Percentiles rank a stretch among this genome's conserved stretches.
phyloP scores from a whole-genome alignment of 345 rosid species.

The Passiflora organensis region DNA sequence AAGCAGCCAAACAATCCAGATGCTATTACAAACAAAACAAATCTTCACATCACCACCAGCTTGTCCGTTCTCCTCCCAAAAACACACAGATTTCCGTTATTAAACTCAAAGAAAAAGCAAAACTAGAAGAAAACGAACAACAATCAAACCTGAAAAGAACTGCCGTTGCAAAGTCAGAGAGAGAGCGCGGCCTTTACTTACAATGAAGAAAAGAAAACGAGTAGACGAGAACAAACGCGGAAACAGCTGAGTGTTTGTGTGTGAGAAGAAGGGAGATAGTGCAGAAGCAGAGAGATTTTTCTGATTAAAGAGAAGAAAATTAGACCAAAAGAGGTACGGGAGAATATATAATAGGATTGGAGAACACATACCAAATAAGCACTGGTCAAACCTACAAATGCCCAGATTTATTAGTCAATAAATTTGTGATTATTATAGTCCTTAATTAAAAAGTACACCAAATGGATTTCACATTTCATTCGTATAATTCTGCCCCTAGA shows the following conservation, averaged over 20 bases:
- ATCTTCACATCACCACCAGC: not conserved
- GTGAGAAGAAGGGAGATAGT: no score
- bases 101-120: not conserved
- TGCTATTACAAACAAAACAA: not conserved
- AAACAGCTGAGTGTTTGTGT: slow-evolving; percentile 9
- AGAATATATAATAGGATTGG: not conserved
- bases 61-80: no score
- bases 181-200: slow-evolving; percentile 6
- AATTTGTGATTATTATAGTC: slow-evolving; percentile 10
- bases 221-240: not conserved
- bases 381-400: slow-evolving; percentile 74
- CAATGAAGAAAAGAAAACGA: slow-evolving; percentile 4
- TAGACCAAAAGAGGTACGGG: no score
- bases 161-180: slow-evolving; percentile 13
- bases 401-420: slow-evolving; percentile 34
- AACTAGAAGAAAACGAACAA: not conserved
- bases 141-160: slow-evolving; percentile 29
- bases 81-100: no score
- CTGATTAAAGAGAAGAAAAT: no score
- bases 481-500: slow-evolving; percentile 26
- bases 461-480: not conserved
- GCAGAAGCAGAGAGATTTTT: no score
- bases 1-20: not conserved
- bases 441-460: not conserved
- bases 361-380: slow-evolving; percentile 28